Base-by-base conservation (phyloP, 495 filamentous ascomycete species). In the Achaetomiella virescens region DNA sequence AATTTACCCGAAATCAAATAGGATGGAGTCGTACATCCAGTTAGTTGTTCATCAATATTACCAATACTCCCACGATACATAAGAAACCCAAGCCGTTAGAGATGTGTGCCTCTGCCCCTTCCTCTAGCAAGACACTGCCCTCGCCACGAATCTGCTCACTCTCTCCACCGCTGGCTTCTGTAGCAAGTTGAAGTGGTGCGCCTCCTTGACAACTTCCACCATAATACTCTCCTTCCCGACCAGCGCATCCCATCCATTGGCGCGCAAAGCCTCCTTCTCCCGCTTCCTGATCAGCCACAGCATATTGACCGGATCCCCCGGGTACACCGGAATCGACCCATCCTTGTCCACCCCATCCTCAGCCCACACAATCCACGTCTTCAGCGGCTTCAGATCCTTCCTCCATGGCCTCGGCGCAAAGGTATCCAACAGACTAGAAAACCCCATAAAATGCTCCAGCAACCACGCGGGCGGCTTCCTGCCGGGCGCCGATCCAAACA, bases 401-500 rank as follows among this genome's bases (percentile, higher is more conserved):
- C 41, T 4, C 41, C 42, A 45, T 10, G 42, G 42, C 22, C 20
- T 10, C 22, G 25, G 21, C 21, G 7, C 21, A 14, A 45, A 24
- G 3, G 20, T 25, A 45, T 45, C 42, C 21, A 45, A 27, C 42
- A 45, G 24, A 4, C 24, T 25, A 6, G 42, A 45, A 27, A 45
- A 45, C 21, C 42, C 42, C 42, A 45, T 45, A 27, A 45, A 45
- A n/a, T 45, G 42, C 22, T 2, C 8, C 21, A 45, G 22, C 42
- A 45, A 27, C 42, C 42, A 45, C 21, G 22, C 42, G 6, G 42
- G 42, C 22, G 42, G 42, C 42, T 27, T 27, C 22, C 42, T 27
- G 9, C 42, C 42, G 1, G 42, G 22, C 21, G 22, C 42, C 21
- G 22, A 10, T 5, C 42, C 42, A 27, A 45, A 45, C 9, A 76